Evolutionary conservation across 768 basidiomycete species (phyloP).

Genomic region (Lactifluus echinatus): DNA sequence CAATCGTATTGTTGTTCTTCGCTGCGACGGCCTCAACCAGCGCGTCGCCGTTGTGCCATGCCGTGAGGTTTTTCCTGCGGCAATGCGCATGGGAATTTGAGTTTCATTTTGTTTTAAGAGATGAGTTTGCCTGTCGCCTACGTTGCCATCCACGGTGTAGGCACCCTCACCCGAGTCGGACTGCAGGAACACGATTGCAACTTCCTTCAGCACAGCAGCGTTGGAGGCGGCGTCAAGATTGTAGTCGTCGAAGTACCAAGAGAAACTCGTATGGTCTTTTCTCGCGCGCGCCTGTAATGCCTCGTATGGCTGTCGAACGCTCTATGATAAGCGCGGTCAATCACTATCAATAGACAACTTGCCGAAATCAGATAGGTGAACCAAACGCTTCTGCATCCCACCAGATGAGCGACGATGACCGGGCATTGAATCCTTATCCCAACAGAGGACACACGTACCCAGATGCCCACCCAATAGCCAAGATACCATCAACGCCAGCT

Average conservation of each 20-base stretch:
- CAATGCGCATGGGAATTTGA: no score
- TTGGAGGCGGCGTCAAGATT: constrained; percentile 34
- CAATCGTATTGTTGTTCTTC: constrained; percentile 63
- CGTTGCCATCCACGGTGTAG: constrained; percentile 66
- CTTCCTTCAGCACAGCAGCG: constrained; percentile 35
- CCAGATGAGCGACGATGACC: background rate
- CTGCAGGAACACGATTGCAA: constrained; percentile 69
- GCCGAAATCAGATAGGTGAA: constrained; percentile 75
- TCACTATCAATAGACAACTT: constrained; percentile 21
- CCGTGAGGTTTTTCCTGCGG: constrained; percentile 24
- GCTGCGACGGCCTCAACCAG: constrained; percentile 62
- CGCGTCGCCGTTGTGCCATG: constrained; percentile 21
- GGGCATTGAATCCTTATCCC: background rate
- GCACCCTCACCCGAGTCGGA: constrained; percentile 78
- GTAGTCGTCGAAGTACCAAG: constrained; percentile 64
- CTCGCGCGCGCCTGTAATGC: constrained; percentile 69
- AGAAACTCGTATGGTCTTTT: constrained; percentile 55
- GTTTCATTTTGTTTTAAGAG: no score
- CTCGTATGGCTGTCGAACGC: constrained; percentile 50
- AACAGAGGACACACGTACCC: constrained; percentile 35
- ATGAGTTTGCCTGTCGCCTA: constrained; percentile 48
- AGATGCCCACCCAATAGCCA: constrained; percentile 92
- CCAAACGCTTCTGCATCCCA: constrained; percentile 43
- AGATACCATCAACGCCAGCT: constrained; percentile 43
- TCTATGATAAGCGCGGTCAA: background rate